These are phyloP conservation scores for Stachybotrys chartarum DNA, from an alignment of 2,329 filamentous ascomycete genomes.

Conservation along the genomic window DNA sequence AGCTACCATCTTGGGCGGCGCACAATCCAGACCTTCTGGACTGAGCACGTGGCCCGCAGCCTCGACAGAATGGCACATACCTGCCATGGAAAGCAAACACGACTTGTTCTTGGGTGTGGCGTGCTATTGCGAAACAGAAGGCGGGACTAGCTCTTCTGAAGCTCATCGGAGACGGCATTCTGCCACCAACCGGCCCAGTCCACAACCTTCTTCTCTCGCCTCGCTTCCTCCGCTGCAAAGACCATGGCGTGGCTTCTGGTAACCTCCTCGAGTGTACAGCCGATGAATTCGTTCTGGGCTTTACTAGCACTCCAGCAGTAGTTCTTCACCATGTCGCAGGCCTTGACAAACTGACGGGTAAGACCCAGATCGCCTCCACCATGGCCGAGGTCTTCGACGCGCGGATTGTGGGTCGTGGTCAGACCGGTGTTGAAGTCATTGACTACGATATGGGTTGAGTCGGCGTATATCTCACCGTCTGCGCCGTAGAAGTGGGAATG, in stretches of 20 bases:
- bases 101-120: too few relatives aligned
- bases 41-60: too few relatives aligned
- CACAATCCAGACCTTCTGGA: neutral
- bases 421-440: slow-evolving; percentile 46
- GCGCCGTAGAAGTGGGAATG: slow-evolving; percentile 83
- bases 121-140: too few relatives aligned
- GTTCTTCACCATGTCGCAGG: slow-evolving; percentile 73
- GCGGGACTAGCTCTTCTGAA: slow-evolving; percentile 5
- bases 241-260: slow-evolving; percentile 88
- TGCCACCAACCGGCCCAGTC: slow-evolving; percentile 75
- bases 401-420: slow-evolving; percentile 20
- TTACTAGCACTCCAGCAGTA: slow-evolving; percentile 55
- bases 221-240: slow-evolving; percentile 87
- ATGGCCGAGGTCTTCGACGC: slow-evolving; percentile 28
- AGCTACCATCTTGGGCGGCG: neutral
- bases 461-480: slow-evolving; percentile 77
- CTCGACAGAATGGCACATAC: too few relatives aligned
- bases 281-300: slow-evolving; percentile 70
- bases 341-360: slow-evolving; percentile 73
- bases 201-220: slow-evolving; percentile 61
- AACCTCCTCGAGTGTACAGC: slow-evolving; percentile 78
- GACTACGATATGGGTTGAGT: slow-evolving; percentile 68
- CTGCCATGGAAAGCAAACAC: too few relatives aligned
- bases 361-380: slow-evolving; percentile 47
- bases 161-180: slow-evolving; percentile 14